Evolutionary conservation across 2,329 filamentous ascomycete species (phyloP), one percentile per base, ranked within the genome.

Genomic region (Exserohilum rostratum): DNA sequence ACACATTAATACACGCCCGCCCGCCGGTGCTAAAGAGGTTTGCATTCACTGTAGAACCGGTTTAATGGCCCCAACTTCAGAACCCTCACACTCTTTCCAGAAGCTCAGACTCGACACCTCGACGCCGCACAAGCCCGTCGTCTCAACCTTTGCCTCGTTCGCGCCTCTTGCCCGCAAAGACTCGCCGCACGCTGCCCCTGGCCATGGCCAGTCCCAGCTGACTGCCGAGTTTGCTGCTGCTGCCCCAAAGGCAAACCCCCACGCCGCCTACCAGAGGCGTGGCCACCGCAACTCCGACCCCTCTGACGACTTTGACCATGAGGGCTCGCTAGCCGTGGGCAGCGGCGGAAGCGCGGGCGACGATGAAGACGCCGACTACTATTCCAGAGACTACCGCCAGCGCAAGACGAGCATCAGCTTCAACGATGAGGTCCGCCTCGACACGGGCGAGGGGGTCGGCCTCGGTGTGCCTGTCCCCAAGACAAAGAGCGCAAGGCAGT

Each of bases 361-460:
- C 7, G 33, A 35, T 15, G 64, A 64, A 25, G 63, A 66, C 17
- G 62, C 66, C 17, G 64, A 65, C 49, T 64, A 73, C 25, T 66
- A 69, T 50, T 55, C 60, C 5, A 55, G 64, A 25, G 22, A 25
- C 17, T 72, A 73, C 54, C 59, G 70, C 20, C 64, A 71, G 39
- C 73, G 76, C 30, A 69, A 67, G 31, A 69, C 69, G 22, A 77
- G 76, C 30, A 77, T 78, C 52, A 77, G 69, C 64, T 78, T 78
- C 65, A 70, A 73, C 55, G 64, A 68, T 15, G 61, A 76, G 54
- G 76, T 78, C 30, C 75, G 66, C 3, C 71, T 78, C 42, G 76
- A 78, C 57, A 70, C 70, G 51, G 76, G 76, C 46, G 67, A 74
- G 46, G 67, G 67, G n/a, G 64, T 74, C 10, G 68, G 68, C 13